Evolutionary conservation across 2,329 filamentous ascomycete species (phyloP).

Genomic region (Zasmidium cellare): DNA sequence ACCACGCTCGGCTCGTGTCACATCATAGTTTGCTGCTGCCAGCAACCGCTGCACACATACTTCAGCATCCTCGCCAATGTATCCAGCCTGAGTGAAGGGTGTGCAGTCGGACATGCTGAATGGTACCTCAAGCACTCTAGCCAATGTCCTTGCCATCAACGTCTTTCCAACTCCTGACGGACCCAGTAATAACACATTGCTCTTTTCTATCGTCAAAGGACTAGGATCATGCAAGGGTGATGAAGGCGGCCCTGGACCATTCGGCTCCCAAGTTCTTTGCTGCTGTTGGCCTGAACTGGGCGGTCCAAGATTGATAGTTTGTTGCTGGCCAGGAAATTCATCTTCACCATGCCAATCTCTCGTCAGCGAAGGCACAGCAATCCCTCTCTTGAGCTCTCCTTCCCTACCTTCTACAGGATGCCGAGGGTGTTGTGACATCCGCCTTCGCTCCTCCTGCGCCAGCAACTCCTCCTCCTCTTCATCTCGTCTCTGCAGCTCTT

Average conservation of each 20-base stretch:
- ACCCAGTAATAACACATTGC: slow-evolving; percentile 85
- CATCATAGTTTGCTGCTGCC: slow-evolving; percentile 86
- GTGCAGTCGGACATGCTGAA: slow-evolving; percentile 97
- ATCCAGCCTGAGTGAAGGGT: slow-evolving; percentile 92
- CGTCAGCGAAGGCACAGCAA: slow-evolving; percentile 36
- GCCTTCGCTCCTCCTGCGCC: slow-evolving; percentile 69
- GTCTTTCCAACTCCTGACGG: slow-evolving; percentile 97
- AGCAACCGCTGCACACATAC: slow-evolving; percentile 88
- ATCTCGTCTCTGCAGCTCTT: slow-evolving; percentile 71
- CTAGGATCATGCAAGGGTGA: slow-evolving; percentile 54
- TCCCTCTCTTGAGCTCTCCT: slow-evolving; percentile 32
- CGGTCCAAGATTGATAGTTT: slow-evolving; percentile 43
- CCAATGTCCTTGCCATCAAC: slow-evolving; percentile 88
- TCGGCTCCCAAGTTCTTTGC: slow-evolving; percentile 15
- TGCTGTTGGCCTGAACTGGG: slow-evolving; percentile 16
- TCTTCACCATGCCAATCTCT: slow-evolving; percentile 44
- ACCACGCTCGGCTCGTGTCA: slow-evolving; percentile 79
- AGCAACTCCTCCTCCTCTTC: slow-evolving; percentile 75
- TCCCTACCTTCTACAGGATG: slow-evolving; percentile 75
- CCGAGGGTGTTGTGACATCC: slow-evolving; percentile 58
- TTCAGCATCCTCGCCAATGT: slow-evolving; percentile 98
- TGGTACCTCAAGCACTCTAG: slow-evolving; percentile 88
- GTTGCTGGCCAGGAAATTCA: slow-evolving; percentile 63
- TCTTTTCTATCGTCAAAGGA: slow-evolving; percentile 84
- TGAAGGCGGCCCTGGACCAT: slow-evolving; percentile 23